Conservation (phyloP, 2,329 filamentous ascomycete species). For the Penicillium sp. region DNA sequence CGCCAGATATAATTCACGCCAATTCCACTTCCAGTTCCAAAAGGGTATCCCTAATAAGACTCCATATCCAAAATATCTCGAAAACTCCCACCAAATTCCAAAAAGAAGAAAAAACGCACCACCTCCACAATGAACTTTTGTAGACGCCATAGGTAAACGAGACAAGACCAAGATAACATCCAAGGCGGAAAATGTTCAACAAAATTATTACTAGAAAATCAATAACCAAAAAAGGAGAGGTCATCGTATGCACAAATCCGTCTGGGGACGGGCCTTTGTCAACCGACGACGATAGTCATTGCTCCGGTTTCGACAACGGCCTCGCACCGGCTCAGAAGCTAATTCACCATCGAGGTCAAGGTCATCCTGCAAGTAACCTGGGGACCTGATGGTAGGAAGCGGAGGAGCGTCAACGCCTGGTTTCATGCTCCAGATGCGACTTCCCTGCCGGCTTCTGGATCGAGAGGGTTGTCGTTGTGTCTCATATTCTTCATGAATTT, state of each 20-base stretch:
- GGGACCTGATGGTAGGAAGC: constrained; percentile 22
- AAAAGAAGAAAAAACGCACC: not conserved
- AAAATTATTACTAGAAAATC: not conserved
- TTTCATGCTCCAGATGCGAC: constrained; percentile 18
- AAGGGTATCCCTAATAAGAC: constrained; percentile 23
- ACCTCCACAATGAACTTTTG: constrained; percentile 5
- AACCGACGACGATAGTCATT: constrained; percentile 21
- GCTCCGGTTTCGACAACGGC: constrained; percentile 25
- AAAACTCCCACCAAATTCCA: constrained; percentile 1
- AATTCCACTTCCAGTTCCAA: constrained; percentile 10
- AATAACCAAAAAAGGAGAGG: constrained; percentile 11
- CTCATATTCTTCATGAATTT: not conserved
- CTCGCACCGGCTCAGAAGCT: constrained; percentile 19
- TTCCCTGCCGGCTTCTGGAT: constrained; percentile 12
- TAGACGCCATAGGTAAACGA: not conserved
- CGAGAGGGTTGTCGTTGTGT: constrained; percentile 9
- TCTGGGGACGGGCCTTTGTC: constrained; percentile 15
- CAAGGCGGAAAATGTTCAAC: not conserved
- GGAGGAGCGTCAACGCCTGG: constrained; percentile 19
- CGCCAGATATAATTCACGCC: constrained; percentile 6
- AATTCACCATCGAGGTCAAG: constrained; percentile 1
- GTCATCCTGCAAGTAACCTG: constrained; percentile 9
- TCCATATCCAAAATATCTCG: constrained; percentile 2
- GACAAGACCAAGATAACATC: not conserved
- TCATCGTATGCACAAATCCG: constrained; percentile 16